Conservation (phyloP, 176 grass and related monocot species). For the Typha latifolia region DNA sequence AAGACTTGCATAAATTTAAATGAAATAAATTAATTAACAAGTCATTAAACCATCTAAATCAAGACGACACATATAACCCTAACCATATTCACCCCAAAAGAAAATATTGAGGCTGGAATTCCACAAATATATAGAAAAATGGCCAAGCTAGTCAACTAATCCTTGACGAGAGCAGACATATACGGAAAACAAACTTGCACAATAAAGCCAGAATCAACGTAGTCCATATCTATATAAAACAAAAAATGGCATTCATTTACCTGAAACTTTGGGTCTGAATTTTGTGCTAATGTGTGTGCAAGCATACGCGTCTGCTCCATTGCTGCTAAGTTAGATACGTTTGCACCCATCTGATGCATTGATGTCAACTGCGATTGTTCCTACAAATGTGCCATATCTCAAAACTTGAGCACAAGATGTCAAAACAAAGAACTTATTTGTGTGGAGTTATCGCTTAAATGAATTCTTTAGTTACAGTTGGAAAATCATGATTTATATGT, state of each 20-base stretch:
- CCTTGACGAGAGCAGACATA: background rate
- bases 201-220: background rate
- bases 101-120: background rate
- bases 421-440: background rate
- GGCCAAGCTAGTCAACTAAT: background rate
- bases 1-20: too few relatives aligned
- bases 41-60: background rate
- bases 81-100: background rate
- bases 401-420: background rate
- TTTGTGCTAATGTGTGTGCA: conserved; percentile 82
- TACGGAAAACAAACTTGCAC: background rate
- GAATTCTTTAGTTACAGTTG: background rate
- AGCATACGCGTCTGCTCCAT: conserved; percentile 96
- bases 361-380: conserved; percentile 53
- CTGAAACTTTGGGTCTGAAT: conserved; percentile 95
- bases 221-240: background rate
- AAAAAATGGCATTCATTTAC: conserved; percentile 30
- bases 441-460: background rate
- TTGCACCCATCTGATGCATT: conserved; percentile 46
- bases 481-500: background rate
- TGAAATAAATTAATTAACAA: background rate
- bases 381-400: background rate
- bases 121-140: background rate
- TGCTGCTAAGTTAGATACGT: conserved; percentile 53
- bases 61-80: background rate